Base-by-base conservation (phyloP, 768 basidiomycete genomes). In the Amanita polypyramis region DNA sequence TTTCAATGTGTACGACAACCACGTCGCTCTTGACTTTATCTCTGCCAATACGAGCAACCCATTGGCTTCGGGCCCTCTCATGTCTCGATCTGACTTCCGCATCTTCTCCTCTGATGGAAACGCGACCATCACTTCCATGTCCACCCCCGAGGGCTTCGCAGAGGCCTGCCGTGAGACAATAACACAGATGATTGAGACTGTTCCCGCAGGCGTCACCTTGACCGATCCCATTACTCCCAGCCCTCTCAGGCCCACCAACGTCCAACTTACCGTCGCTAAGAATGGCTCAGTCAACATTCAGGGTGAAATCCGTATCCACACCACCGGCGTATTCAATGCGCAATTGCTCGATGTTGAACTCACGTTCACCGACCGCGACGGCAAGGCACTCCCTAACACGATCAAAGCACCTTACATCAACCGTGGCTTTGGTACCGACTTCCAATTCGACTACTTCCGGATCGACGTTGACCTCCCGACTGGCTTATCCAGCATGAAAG, bases 1-100 rank as follows among this genome's bases (percentile, higher is more conserved):
- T 33, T 46, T 46, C 35, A 35, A 35, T 6, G 11, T 36, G 0
- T 46, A 35, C 35, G 45, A 46, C 25, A 46, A 27, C 33, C 34
- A 37, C 23, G 10, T 46, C 15, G 21, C 45, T 37, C 23, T 46
- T 7, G 45, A 46, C n/a, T 46, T 35, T 34, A 46, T 46, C 25
- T 36, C 32, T 11, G 33, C 14, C 12, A 46, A 46, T 20, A 46
- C 34, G 34, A 46, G 32, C 34, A 45, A 45, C 34, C 44, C 44
- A 2, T 35, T 45, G 20, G 44, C 21, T 8, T 17, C 34, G 8
- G 44, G 44, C 2, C 34, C 34, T 17, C n/a, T n/a, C 15, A 25
- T 37, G 45, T 34, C 45, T 21, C 15, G 27, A 17, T 37, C 45
- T 36, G 45, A 46, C 8, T 35, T 37, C 25, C 45, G 34, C 2